Percentiles rank a stretch among this genome's conserved stretches.
phyloP scores from a whole-genome alignment of 805 yeast species.

The Pichia thaimueangensis region DNA sequence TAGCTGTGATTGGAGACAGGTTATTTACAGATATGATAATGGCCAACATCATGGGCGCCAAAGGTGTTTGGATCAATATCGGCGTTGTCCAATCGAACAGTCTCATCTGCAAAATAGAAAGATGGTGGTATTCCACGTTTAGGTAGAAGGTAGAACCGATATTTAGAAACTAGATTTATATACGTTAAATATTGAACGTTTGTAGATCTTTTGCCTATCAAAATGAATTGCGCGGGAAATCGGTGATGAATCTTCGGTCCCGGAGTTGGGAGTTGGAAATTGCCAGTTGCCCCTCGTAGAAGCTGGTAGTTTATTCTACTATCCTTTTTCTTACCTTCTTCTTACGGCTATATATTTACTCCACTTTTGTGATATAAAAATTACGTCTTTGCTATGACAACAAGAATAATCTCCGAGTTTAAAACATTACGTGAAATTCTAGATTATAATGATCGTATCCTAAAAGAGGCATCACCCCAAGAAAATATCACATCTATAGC shows the following conservation, averaged over 20 bases:
- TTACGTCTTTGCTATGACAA: conserved; percentile 14
- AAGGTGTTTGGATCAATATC: conserved; percentile 74
- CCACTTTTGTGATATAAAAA: too few relatives aligned
- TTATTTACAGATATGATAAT: conserved; percentile 85
- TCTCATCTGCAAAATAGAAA: conserved; percentile 47
- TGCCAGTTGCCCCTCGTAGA: too few relatives aligned
- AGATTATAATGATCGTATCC: conserved; percentile 8
- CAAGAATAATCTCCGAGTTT: conserved; percentile 6
- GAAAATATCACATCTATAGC: background rate
- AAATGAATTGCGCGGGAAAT: too few relatives aligned
- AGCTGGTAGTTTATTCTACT: too few relatives aligned
- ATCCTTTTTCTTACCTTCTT: too few relatives aligned
- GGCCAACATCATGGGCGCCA: conserved; percentile 91
- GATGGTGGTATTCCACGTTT: conserved; percentile 26
- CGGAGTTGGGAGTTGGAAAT: too few relatives aligned
- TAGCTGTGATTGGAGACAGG: conserved; percentile 87
- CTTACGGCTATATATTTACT: too few relatives aligned
- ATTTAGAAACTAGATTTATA: too few relatives aligned
- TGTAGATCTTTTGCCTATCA: too few relatives aligned
- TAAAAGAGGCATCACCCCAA: background rate
- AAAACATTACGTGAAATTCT: conserved; percentile 12
- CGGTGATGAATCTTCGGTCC: too few relatives aligned
- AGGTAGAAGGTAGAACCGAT: background rate
- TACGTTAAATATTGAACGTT: too few relatives aligned
- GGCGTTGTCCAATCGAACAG: conserved; percentile 61